These are phyloP conservation scores for Hypholoma sublateritium DNA, from an alignment of 768 basidiomycete genomes.

Conservation along the genomic window DNA sequence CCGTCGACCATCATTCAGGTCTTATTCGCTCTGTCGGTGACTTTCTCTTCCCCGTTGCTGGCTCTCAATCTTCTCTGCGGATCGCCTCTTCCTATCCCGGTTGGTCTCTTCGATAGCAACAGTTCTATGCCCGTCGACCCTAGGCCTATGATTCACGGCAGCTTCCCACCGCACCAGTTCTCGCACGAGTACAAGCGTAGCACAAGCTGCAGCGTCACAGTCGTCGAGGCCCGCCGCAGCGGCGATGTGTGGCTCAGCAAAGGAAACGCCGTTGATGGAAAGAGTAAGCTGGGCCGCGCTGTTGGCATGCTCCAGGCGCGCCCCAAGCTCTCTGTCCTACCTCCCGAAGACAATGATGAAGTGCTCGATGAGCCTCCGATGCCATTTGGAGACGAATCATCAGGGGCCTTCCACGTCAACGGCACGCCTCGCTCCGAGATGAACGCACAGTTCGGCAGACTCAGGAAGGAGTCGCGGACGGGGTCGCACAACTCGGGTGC, in stretches of 20 bases:
- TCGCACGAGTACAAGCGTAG: slow-evolving; percentile 65
- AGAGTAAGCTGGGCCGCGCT: slow-evolving; percentile 58
- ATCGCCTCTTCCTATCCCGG: slow-evolving; percentile 65
- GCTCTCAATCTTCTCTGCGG: slow-evolving; percentile 60
- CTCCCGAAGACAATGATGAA: slow-evolving; percentile 48
- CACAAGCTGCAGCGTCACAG: slow-evolving; percentile 60
- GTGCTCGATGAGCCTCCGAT: slow-evolving; percentile 57
- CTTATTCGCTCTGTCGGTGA: slow-evolving; percentile 62
- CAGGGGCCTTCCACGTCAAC: slow-evolving; percentile 41
- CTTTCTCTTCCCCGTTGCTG: slow-evolving; percentile 66
- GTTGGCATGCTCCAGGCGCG: slow-evolving; percentile 61
- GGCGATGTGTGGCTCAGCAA: slow-evolving; percentile 75
- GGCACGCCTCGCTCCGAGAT: slow-evolving; percentile 56
- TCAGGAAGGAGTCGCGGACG: slow-evolving; percentile 51
- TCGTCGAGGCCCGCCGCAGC: slow-evolving; percentile 69
- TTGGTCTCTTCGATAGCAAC: slow-evolving; percentile 59
- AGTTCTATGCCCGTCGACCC: slow-evolving; percentile 40
- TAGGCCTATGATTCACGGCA: slow-evolving; percentile 42
- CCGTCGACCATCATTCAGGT: slow-evolving; percentile 42
- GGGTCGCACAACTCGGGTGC: slow-evolving; percentile 53
- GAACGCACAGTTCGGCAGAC: slow-evolving; percentile 56
- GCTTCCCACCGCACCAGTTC: slow-evolving; percentile 39
- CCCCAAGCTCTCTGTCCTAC: slow-evolving; percentile 70
- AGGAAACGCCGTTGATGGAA: slow-evolving; percentile 71
- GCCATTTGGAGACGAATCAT: slow-evolving; percentile 55